These are phyloP conservation scores for Exserohilum turcica DNA, from an alignment of 2,329 filamentous ascomycete species.

Conservation along the genomic window DNA sequence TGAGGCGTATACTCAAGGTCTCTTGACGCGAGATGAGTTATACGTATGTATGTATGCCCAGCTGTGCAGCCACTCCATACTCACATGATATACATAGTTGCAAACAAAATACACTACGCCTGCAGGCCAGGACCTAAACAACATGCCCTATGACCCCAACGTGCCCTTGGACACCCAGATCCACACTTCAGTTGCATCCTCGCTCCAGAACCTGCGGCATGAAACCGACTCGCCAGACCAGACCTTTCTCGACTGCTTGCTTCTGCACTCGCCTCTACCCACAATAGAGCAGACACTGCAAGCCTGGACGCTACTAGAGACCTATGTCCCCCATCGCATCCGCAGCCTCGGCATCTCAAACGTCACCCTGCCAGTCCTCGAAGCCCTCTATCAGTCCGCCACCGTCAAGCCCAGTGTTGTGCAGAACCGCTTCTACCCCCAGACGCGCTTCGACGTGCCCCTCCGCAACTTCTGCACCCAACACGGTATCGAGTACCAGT, in stretches of 20 bases:
- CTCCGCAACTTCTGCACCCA: conserved; percentile 63
- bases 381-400: conserved; percentile 56
- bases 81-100: conserved; percentile 53
- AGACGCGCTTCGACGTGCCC: conserved; percentile 63
- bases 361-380: conserved; percentile 63
- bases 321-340: conserved; percentile 68
- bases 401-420: conserved; percentile 65
- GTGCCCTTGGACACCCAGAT: conserved; percentile 68
- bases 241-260: conserved; percentile 62
- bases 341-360: conserved; percentile 78
- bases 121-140: conserved; percentile 63
- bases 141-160: conserved; percentile 67
- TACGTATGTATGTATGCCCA: conserved; percentile 59
- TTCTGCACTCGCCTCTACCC: conserved; percentile 63
- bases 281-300: conserved; percentile 60
- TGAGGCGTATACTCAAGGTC: conserved; percentile 63
- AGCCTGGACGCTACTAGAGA: conserved; percentile 70
- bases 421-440: conserved; percentile 74
- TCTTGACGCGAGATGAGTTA: conserved; percentile 64
- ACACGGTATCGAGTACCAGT: conserved; percentile 61
- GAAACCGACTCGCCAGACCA: conserved; percentile 39
- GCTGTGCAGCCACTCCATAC: background rate
- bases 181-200: conserved; percentile 68
- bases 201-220: conserved; percentile 64
- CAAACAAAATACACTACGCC: conserved; percentile 83